A percentile compares a stretch with the other conserved stretches of the same genome.
These are phyloP conservation scores for Yamadazyma atmosphaerica DNA, from an alignment of 1,139 yeast genomes.

Conservation along the genomic window DNA sequence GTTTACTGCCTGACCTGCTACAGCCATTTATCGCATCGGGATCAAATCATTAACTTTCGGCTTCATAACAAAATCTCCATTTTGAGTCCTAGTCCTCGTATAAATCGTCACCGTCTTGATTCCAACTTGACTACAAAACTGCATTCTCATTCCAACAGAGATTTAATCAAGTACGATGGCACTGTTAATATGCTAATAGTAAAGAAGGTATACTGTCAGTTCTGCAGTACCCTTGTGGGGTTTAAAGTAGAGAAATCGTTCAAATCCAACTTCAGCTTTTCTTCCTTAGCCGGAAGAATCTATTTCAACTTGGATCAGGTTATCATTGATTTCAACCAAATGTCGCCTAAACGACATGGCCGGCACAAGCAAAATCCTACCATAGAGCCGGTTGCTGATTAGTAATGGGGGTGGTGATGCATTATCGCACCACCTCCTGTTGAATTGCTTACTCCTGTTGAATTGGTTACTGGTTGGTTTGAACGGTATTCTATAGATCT, in stretches of 20 bases:
- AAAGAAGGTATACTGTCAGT: slow-evolving; percentile 1
- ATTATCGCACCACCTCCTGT: too few relatives aligned
- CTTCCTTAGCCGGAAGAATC: slow-evolving; percentile 1
- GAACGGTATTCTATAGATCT: too few relatives aligned
- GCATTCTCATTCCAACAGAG: not conserved
- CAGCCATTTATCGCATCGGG: not conserved
- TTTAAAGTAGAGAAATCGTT: slow-evolving; percentile 1
- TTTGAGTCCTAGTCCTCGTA: slow-evolving; percentile 1
- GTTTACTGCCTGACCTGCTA: slow-evolving; percentile 1
- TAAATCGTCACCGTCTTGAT: not conserved
- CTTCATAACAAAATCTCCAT: not conserved
- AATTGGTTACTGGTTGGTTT: too few relatives aligned
- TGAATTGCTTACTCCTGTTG: too few relatives aligned
- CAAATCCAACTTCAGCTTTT: not conserved
- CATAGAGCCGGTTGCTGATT: not conserved
- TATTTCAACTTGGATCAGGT: slow-evolving; percentile 1
- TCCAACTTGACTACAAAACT: not conserved
- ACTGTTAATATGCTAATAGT: not conserved
- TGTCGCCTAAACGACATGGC: not conserved
- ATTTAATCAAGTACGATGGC: not conserved
- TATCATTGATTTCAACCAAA: not conserved
- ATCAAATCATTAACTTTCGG: not conserved
- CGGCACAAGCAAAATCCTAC: not conserved
- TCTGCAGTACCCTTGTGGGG: not conserved
- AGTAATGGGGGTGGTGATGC: too few relatives aligned